A percentile compares a stretch with the other conserved stretches of the same genome.
Evolutionary conservation across 2,329 filamentous ascomycete species (phyloP).

Genomic region (Ramichloridium luteum): DNA sequence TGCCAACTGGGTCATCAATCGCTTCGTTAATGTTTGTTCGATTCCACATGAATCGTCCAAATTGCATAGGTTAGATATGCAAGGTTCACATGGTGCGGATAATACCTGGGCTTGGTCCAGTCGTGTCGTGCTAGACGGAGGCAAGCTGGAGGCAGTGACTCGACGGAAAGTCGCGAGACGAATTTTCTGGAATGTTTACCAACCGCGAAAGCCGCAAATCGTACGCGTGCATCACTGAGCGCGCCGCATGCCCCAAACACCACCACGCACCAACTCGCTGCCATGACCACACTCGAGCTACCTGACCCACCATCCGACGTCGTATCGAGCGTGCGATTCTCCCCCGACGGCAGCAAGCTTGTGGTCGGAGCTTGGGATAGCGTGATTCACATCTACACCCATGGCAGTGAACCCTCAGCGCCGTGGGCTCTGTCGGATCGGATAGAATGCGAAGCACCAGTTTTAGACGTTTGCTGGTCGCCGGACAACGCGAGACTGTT

Average conservation of each 20-base stretch:
- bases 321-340: constrained; percentile 77
- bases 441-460: constrained; percentile 59
- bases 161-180: too few species aligned
- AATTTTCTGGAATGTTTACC: too few species aligned
- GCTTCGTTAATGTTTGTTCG: too few species aligned
- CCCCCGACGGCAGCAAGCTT: constrained; percentile 63
- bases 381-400: constrained; percentile 68
- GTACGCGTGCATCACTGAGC: constrained; percentile 55
- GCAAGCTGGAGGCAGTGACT: too few species aligned
- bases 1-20: too few species aligned
- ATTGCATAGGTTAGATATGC: too few species aligned
- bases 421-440: constrained; percentile 25
- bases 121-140: too few species aligned
- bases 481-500: constrained; percentile 68
- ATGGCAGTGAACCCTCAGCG: constrained; percentile 34
- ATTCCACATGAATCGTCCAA: too few species aligned
- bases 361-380: constrained; percentile 94
- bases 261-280: too few species aligned
- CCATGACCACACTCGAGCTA: constrained; percentile 46
- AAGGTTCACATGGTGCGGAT: too few species aligned
- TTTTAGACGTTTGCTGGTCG: constrained; percentile 87
- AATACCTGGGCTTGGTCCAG: too few species aligned
- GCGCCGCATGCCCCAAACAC: too few species aligned
- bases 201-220: constrained; percentile 50
- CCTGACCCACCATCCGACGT: constrained; percentile 72